These are phyloP conservation scores for Sporobolomyces roseus DNA, from an alignment of 768 basidiomycete genomes.

Conservation along the genomic window DNA sequence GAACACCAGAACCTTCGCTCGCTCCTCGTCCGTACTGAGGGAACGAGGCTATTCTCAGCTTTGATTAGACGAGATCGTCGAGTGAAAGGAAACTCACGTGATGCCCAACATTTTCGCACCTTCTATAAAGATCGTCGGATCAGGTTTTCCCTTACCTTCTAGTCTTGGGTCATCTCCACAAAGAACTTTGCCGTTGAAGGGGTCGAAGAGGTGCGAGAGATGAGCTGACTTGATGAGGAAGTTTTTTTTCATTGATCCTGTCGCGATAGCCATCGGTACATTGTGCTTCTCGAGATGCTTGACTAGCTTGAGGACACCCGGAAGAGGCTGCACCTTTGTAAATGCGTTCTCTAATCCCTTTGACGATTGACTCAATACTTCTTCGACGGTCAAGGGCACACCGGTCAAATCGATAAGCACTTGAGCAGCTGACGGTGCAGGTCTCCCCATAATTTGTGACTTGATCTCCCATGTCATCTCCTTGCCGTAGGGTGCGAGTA, in stretches of 20 bases:
- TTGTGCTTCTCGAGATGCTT: conserved; percentile 63
- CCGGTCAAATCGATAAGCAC: conserved; percentile 46
- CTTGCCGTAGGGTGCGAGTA: conserved; percentile 67
- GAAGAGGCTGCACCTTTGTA: conserved; percentile 68
- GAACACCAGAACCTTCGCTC: conserved; percentile 65
- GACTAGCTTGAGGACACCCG: conserved; percentile 67
- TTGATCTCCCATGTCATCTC: conserved; percentile 70
- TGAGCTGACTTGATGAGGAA: conserved; percentile 66
- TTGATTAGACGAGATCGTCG: neutral
- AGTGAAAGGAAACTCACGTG: conserved; percentile 46
- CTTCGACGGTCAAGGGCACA: conserved; percentile 62
- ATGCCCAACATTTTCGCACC: conserved; percentile 59
- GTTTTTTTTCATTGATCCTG: conserved; percentile 65
- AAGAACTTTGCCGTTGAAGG: conserved; percentile 63
- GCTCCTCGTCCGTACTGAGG: conserved; percentile 52
- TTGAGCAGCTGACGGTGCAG: conserved; percentile 52
- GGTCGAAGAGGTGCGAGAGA: conserved; percentile 58
- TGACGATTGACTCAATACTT: conserved; percentile 60
- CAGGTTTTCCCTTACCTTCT: conserved; percentile 62
- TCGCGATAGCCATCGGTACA: conserved; percentile 71
- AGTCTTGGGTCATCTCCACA: conserved; percentile 64
- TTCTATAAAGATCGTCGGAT: conserved; percentile 73
- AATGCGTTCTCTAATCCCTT: conserved; percentile 62
- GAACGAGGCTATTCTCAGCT: too few relatives aligned
- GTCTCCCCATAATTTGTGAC: conserved; percentile 30